Evolutionary conservation across 257 asterid species (phyloP), one percentile per base, ranked within the genome.

Genomic region (Marsdenia floribunda): DNA sequence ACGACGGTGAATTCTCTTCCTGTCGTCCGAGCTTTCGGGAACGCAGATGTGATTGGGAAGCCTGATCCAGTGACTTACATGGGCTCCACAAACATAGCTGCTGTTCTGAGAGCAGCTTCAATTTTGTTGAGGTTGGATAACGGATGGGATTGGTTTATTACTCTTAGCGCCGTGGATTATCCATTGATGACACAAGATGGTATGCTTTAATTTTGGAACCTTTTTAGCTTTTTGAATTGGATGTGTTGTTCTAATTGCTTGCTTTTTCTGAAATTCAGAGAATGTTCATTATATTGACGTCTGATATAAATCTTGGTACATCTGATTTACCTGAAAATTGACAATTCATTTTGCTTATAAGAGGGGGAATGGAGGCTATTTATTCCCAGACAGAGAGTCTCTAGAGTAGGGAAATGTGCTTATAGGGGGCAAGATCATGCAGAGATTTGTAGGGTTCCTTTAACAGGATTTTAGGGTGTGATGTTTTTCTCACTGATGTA

Each of bases 111-210:
- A 85, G 97, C 96, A 8, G 93, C 85, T 21, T 89, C 99, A 0
- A 83, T 92, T 86, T 83, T 89, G 86, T 78, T 95, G 90, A 95
- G 89, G 89, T 68, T 89, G 83, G 97, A 88, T 76, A 84, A 53
- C 60, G 90, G 91, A 50, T 95, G 98, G 99, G 97, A 92, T 83
- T 95, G 99, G 99, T 92, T 95, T 82, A 82, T 95, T 67, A 89
- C 96, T 63, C 90, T 95, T 18, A 92, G 98, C 72, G 96, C 98
- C 0, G 38, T 72, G 86, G 98, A 95, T 87, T 95, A 95, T 85
- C 99, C 98, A 1, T 82, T 95, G 85, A 80, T 95, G 69, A 90
- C 96, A 35, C 99, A 92, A 75, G 99, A 95, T 85, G 99, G 99
- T 94, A 92, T 65, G 90, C 68, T 73, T 68, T 49, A 60, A 58